phyloP scores from a whole-genome alignment of 1,284 basidiomycete species.

The Xanthoconium separans region DNA sequence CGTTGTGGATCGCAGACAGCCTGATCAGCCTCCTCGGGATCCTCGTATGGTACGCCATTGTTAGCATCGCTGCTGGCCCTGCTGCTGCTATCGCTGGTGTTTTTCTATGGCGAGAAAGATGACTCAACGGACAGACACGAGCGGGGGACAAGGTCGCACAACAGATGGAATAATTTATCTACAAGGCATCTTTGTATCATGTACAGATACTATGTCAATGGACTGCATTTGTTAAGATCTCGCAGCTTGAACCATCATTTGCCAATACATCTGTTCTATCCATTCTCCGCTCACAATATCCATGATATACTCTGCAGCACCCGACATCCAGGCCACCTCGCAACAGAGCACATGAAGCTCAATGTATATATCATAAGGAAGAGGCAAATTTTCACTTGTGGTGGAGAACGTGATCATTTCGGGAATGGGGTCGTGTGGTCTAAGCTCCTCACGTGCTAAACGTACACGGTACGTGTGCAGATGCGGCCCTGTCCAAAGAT shows the following conservation, averaged over 20 bases:
- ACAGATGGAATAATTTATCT: slow-evolving; percentile 1
- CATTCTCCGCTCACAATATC: no score
- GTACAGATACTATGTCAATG: no score
- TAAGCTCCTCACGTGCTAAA: no score
- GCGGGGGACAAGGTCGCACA: not conserved
- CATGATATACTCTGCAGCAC: no score
- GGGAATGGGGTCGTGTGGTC: no score
- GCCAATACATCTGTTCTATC: no score
- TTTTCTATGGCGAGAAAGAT: slow-evolving; percentile 42
- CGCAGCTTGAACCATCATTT: no score
- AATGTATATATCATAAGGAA: not conserved
- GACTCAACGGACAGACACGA: slow-evolving; percentile 18
- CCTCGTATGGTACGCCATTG: slow-evolving; percentile 37
- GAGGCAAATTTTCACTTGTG: not conserved
- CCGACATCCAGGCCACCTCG: not conserved
- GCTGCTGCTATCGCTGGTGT: slow-evolving; percentile 44
- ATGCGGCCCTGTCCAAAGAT: no score
- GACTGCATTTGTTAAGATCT: no score
- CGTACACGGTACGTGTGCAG: no score
- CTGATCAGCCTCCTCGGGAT: slow-evolving; percentile 20
- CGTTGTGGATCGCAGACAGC: slow-evolving; percentile 42
- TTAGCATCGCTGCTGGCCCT: slow-evolving; percentile 39
- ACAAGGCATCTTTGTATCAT: no score
- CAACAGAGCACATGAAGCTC: slow-evolving; percentile 1
- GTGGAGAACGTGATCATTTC: no score